phyloP scores from a whole-genome alignment of 306 rosid species.

The Dryas octopetala region DNA sequence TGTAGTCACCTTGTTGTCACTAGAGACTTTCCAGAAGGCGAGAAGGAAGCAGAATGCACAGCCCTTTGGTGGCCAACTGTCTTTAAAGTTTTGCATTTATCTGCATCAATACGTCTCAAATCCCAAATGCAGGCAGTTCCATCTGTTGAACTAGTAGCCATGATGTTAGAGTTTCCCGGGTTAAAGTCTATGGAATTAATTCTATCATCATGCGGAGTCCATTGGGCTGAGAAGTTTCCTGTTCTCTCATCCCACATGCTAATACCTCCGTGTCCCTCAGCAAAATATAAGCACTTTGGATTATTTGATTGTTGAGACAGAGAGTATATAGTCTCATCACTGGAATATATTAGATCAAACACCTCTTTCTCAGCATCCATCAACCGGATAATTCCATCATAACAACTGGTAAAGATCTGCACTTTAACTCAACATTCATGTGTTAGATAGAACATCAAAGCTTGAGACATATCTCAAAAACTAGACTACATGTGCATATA shows the following conservation, averaged over 20 bases:
- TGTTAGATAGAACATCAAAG: neutral
- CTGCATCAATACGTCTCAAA: slow-evolving; percentile 49
- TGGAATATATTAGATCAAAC: slow-evolving; percentile 58
- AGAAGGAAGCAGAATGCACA: slow-evolving; percentile 83
- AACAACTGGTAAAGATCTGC: slow-evolving; percentile 77
- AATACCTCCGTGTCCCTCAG: slow-evolving; percentile 66
- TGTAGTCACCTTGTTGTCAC: slow-evolving; percentile 74
- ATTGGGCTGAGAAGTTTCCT: slow-evolving; percentile 50
- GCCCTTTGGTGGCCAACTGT: slow-evolving; percentile 56
- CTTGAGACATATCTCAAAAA: neutral
- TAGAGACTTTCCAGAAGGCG: slow-evolving; percentile 77
- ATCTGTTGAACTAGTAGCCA: slow-evolving; percentile 82
- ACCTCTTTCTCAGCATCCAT: slow-evolving; percentile 91
- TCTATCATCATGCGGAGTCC: slow-evolving; percentile 62
- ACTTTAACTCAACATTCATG: slow-evolving; percentile 14
- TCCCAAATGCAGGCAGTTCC: slow-evolving; percentile 93
- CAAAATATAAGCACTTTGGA: slow-evolving; percentile 62
- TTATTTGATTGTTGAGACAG: slow-evolving; percentile 58
- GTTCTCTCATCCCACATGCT: slow-evolving; percentile 64
- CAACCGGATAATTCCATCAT: slow-evolving; percentile 62
- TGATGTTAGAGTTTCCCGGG: slow-evolving; percentile 45
- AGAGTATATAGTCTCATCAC: slow-evolving; percentile 48
- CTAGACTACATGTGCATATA: neutral
- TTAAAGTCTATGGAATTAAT: slow-evolving; percentile 74
- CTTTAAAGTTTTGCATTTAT: slow-evolving; percentile 47